Evolutionary conservation across 805 yeast genomes (phyloP), one percentile per base, ranked within the genome.

Genomic region (Ogataea chonburiensis): DNA sequence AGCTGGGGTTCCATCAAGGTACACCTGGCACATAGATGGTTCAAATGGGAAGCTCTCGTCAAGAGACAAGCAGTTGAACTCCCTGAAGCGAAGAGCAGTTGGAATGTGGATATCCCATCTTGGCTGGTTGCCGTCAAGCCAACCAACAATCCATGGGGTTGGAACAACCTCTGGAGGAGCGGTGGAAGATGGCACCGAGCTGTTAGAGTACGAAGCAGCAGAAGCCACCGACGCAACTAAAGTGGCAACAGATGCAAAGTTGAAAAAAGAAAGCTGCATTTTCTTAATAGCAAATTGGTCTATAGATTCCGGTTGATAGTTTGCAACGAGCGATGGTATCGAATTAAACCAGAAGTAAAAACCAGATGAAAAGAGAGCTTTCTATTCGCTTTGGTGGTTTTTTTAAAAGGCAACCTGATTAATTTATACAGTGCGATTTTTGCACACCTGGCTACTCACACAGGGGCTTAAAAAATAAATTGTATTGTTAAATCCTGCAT

Each of bases 251-350:
- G 46, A 35, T 21, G 50, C 43, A 15, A 45, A 27, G 28, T 49
- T 37, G 20, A 51, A 39, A 23, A 47, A 26, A 15, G 49, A 37
- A 34, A 47, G 46, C 48, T 42, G 48, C 52, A 51, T 51, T 28
- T 18, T 31, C 9, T 4, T 16, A 23, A 17, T 17, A 24, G 18
- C n/a, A 17, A 28, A 4, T 17, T 17, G 29, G 29, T 19, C 25
- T 29, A 15, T 26, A n/a, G 28, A 25, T 28, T 27, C 29, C 25
- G 33, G 27, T 17, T 18, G 40, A 33, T 29, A 33, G 28, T 36
- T 30, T 28, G 33, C 31, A 44, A 39, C 50, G 49, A 47, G 29
- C 28, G 47, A 28, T 34, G 38, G 30, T 39, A 42, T 25, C 38
- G 37, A 36, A 20, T 13, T 30, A 24, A 30, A 24, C 40, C 24